Evolutionary conservation across 1,139 yeast genomes (phyloP), one percentile per base, ranked within the genome.

Genomic region (Protomyces inundatus): DNA sequence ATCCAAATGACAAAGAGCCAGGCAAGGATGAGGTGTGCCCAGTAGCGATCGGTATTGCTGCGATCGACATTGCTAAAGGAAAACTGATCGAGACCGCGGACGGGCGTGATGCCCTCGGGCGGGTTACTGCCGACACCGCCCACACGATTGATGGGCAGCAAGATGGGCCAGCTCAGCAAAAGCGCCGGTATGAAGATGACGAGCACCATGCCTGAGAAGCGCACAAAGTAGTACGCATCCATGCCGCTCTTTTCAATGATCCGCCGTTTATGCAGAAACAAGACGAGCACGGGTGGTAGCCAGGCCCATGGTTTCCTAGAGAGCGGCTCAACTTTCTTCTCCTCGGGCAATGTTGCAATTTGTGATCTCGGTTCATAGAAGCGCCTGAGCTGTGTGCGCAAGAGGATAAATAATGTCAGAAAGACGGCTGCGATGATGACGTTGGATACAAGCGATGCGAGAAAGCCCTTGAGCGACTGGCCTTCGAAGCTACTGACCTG

Each of bases 131-230:
- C 37, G 61, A 79, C 79, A 30, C 95, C 93, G 69, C 88, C 86
- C 6, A 96, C 85, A 12, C 95, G 95, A 74, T 90, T 89, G 62
- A 93, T 87, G 0, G 98, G 95, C 67, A 93, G 80, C 66, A 93
- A 77, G 66, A 93, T 82, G 36, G 97, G 93, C 83, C 89, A 84
- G 14, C 86, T 76, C 23, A 87, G 70, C 36, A 88, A 68, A 62
- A 88, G 83, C 1, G 95, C 95, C 10, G 85, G 72, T 6, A 85
- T 71, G 39, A 88, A 82, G 59, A 88, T 74, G 33, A 81, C 74
- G 34, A 83, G 79, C 64, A 88, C 81, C 60, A 88, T 80, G 64
- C 87, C 83, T 66, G 93, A 73, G 73, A 85, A 93, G 69, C 98
- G 80, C 63, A 89, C 75, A 72, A 88, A 91, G 57, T 68, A 68